Base-by-base conservation (phyloP, 2,329 filamentous ascomycete species). In the Ceratocystis papillata region DNA sequence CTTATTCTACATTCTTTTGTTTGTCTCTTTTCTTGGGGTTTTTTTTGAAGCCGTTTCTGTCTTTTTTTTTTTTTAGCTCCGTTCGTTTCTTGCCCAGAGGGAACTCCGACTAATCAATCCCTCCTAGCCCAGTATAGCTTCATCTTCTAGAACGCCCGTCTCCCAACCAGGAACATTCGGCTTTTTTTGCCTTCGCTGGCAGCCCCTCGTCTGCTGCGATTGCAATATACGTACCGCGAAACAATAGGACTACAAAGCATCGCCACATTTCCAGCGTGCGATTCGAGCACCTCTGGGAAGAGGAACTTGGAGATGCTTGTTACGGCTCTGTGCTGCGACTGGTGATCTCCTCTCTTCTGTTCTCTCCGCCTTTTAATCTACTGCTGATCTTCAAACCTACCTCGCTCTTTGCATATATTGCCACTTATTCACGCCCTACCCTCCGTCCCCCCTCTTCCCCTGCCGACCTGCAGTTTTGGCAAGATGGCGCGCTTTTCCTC, bases 61-160 rank as follows among this genome's bases (percentile, higher is more conserved):
- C 46, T 60, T 60, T 61, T 25, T 66, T 50, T 50, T 33, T 60
- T 60, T 61, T 66, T 50, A 20, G 48, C 57, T 59, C 55, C 41
- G 30, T 57, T 55, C 17, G 25, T 37, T n/a, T 64, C 48, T 50
- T 63, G 37, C 28, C 1, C 17, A 55, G 45, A 44, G 28, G 25
- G 62, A 57, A 15, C 15, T 22, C 15, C 37, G 37, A 41, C 37
- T 41, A 41, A 28, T 50, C 46, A 41, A 41, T 50, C 46, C 46
- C 17, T 8, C 46, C 62, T 63, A 15, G 33, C 25, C n/a, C 33
- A 48, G 30, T 17, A 30, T 55, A 53, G 62, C 62, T 41, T 55
- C 48, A 37, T 41, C 41, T 48, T 46, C 61, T 30, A 48, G 41
- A 46, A 48, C 61, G 30, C 15, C 61, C 7, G 41, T 22, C 61